Evolutionary conservation across 495 filamentous ascomycete species (phyloP), one percentile per base, ranked within the genome.

Genomic region (Xylaria castorea): DNA sequence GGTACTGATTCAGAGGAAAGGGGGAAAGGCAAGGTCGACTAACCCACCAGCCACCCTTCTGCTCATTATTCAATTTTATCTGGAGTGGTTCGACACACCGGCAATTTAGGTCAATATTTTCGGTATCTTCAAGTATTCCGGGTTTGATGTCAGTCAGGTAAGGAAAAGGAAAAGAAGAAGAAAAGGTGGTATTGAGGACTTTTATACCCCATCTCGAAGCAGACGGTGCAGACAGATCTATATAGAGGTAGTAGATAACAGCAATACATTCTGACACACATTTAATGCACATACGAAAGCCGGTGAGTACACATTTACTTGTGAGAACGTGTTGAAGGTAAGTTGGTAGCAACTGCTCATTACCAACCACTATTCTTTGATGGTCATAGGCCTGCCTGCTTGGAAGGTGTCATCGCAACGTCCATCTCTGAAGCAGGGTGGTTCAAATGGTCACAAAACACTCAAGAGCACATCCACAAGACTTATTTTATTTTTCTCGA

Each of bases 21-120:
- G 36, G 71, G 42, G 66, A 73, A 73, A 25, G 69, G 57, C 40
- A 74, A 74, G 69, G 44, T 68, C 4, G 53, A 65, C 27, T 70
- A 50, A 73, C 22, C 20, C 53, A 22, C 48, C 20, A n/a, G 7
- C 34, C n/a, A 7, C 34, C 11, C n/a, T n/a, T 3, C 32, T 61
- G 58, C 32, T 38, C 9, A 22, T 20, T 38, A 32, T 61, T 48
- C 44, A 48, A 60, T 60, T 7, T 60, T 4, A 8, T 30, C 20
- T 60, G 4, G 30, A 36, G 27, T 36, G 30, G 30, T n/a, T 60
- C 55, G n/a, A 30, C 3, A 6, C 22, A n/a, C 14, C 9, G 30
- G 55, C n/a, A 3, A 34, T 60, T 1, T 27, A 12, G 11, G 22
- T 53, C 12, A 0, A 30, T 57, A 5, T 57, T 57, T n/a, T 32